A percentile compares a stretch with the other conserved stretches of the same genome.
Evolutionary conservation across 352 stramenopile species (phyloP).

Genomic region (Globisporangium nunn): DNA sequence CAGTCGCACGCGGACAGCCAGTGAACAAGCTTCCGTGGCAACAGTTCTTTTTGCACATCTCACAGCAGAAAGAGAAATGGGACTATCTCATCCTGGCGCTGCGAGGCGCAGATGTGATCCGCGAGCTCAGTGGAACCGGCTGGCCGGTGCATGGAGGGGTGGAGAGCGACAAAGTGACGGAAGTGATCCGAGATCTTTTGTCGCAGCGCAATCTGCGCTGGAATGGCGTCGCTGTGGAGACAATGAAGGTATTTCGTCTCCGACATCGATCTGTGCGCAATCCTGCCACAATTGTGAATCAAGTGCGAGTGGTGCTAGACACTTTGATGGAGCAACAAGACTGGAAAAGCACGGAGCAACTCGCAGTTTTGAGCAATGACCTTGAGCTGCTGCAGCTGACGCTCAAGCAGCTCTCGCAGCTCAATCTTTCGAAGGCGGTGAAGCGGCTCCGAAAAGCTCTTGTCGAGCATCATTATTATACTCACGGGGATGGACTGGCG

Average conservation of each 20-base stretch:
- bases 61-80: conserved; percentile 22
- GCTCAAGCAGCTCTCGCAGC: conserved; percentile 20
- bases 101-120: conserved; percentile 26
- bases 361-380: conserved; percentile 21
- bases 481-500: background rate
- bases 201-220: conserved; percentile 18
- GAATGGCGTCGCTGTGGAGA: conserved; percentile 49
- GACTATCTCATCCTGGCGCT: conserved; percentile 40
- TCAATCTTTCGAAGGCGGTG: conserved; percentile 46
- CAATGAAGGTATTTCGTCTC: conserved; percentile 29
- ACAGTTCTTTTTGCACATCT: conserved; percentile 21
- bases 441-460: conserved; percentile 39
- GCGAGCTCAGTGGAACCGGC: background rate
- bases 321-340: conserved; percentile 29
- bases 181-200: conserved; percentile 23
- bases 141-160: background rate
- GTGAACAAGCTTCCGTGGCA: conserved; percentile 1
- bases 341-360: conserved; percentile 39
- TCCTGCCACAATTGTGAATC: background rate
- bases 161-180: conserved; percentile 5
- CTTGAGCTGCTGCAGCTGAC: conserved; percentile 21
- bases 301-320: conserved; percentile 17
- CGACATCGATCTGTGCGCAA: background rate
- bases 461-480: background rate
- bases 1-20: background rate